Evolutionary conservation across 1,284 basidiomycete genomes (phyloP), one percentile per base, ranked within the genome.

Genomic region (Coniophora puteana): DNA sequence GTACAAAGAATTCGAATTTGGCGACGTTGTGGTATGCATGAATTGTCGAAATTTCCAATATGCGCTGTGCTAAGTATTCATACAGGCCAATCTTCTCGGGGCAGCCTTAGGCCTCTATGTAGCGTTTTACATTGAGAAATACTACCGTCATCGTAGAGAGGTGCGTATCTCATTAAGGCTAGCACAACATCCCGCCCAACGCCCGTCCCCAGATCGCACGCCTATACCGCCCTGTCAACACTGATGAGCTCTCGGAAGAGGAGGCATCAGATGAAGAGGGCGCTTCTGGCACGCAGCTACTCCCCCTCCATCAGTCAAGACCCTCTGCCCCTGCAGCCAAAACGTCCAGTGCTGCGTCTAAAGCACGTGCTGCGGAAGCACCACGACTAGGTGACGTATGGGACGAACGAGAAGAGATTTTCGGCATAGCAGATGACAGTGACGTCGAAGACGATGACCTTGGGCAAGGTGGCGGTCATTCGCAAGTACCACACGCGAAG

Each of bases 21-120:
- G 84, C 36, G 88, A 93, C 61, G 67, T 94, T 35, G 61, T 84
- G 43, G 86, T 88, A 45, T 42, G 81, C 68, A 13, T 26, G 40
- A 26, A 38, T 42, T 47, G 17, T n/a, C n/a, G n/a, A n/a, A n/a
- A n/a, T n/a, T 33, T 25, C 35, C 34, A 39, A 44, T 14, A 28
- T 35, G 16, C 23, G 39, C 23, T 38, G 35, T 31, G 42, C 41
- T 49, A 27, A 51, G 22, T 34, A 24, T 29, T 34, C 27, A 44
- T 45, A 40, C 46, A 89, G 87, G 90, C 91, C 10, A 94, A 94
- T 56, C 61, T 93, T n/a, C 58, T 84, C 14, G 91, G 91, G 7
- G 84, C 86, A 0, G 67, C 76, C 1, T 59, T 89, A 4, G 92
- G 90, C 2, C 65, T 94, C 10, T 80, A 77, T 51, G 56, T 70